Percentiles rank a stretch among this genome's conserved stretches.
Conservation (phyloP, 1,139 yeast species). For the Pichia kudriavzevii region DNA sequence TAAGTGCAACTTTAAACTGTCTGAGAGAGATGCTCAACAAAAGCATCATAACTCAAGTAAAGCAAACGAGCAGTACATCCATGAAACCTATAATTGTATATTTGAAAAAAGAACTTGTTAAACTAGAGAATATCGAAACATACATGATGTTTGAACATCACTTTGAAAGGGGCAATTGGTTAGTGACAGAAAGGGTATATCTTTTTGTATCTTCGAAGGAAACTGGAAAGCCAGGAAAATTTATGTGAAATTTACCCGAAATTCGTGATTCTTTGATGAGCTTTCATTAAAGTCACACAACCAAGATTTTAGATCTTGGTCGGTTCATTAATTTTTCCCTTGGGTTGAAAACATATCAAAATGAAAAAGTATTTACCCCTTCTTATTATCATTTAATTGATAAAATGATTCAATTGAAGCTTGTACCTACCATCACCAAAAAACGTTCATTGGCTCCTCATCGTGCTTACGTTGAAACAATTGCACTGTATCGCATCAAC, state of each 20-base stretch:
- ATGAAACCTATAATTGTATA: conserved; percentile 10
- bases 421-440: conserved; percentile 23
- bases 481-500: conserved; percentile 33
- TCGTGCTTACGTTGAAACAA: conserved; percentile 28
- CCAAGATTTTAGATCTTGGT: conserved; percentile 20
- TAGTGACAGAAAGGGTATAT: conserved; percentile 15
- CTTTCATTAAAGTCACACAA: conserved; percentile 14
- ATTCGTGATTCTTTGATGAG: conserved; percentile 17
- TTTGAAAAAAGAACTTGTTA: conserved; percentile 7
- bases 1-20: too few relatives aligned
- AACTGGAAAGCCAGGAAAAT: conserved; percentile 7
- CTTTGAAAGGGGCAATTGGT: conserved; percentile 9
- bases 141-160: conserved; percentile 9
- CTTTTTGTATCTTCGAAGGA: conserved; percentile 10
- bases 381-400: conserved; percentile 34
- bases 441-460: conserved; percentile 16
- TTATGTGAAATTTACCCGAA: conserved; percentile 17
- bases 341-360: conserved; percentile 24
- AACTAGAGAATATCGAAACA: conserved; percentile 10
- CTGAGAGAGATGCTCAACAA: too few relatives aligned
- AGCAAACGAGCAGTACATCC: too few relatives aligned
- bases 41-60: not conserved
- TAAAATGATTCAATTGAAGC: conserved; percentile 30
- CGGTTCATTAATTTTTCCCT: conserved; percentile 25
- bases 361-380: conserved; percentile 30